phyloP scores from a whole-genome alignment of 352 stramenopile species.

The Pythium chondricola region DNA sequence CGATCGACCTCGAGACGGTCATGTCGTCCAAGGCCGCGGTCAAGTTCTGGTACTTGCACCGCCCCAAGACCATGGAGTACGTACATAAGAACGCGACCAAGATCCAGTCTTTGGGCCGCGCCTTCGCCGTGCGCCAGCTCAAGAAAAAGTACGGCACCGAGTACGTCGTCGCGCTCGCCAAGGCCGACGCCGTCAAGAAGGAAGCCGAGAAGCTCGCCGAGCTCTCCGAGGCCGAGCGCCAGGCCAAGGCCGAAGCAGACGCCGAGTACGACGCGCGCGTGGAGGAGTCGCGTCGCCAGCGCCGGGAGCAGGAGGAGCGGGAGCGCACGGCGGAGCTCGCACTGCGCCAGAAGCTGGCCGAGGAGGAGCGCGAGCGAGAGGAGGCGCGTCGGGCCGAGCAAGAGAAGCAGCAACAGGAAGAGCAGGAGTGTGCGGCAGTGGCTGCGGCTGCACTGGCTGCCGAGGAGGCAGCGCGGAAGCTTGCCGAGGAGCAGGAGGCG shows the following conservation, averaged over 20 bases:
- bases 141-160: conserved; percentile 70
- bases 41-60: conserved; percentile 88
- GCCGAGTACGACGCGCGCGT: conserved; percentile 73
- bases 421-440: conserved; percentile 10
- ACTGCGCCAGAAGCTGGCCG: conserved; percentile 43
- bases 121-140: conserved; percentile 71
- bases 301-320: conserved; percentile 67
- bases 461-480: conserved; percentile 26
- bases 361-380: conserved; percentile 31
- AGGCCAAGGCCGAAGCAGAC: conserved; percentile 35
- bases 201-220: conserved; percentile 61
- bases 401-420: conserved; percentile 11
- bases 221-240: conserved; percentile 53
- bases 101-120: conserved; percentile 73
- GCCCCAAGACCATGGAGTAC: conserved; percentile 86
- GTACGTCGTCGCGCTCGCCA: conserved; percentile 73
- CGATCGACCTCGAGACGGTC: conserved; percentile 82
- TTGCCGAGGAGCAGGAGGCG: conserved; percentile 26
- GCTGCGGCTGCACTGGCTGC: conserved; percentile 25
- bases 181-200: conserved; percentile 54
- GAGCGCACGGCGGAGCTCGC: conserved; percentile 51
- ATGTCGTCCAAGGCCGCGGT: conserved; percentile 83
- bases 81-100: conserved; percentile 87
- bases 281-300: conserved; percentile 70
- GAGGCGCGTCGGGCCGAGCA: conserved; percentile 25